Evolutionary conservation across 2,329 filamentous ascomycete species (phyloP), one percentile per base, ranked within the genome.

Genomic region (Teratosphaeria gauchensis): DNA sequence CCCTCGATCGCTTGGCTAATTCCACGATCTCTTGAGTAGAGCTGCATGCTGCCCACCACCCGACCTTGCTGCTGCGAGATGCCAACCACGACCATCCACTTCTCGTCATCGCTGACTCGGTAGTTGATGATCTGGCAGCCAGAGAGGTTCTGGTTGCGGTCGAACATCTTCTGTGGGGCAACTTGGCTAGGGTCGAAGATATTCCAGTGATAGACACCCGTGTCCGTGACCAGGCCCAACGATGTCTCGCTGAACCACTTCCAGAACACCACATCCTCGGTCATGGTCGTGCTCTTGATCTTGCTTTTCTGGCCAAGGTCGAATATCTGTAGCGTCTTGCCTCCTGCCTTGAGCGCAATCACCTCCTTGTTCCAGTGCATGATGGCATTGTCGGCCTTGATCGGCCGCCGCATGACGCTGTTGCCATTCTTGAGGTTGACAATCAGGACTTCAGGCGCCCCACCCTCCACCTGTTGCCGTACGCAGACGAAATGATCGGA

Each of bases 81-180:
- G 69, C 94, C 94, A 59, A 99, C 91, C 58, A 96, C 87, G 32
- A 95, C 92, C 86, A 95, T 95, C 94, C 94, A 99, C 77, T 96
- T 96, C 73, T 91, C 90, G 65, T 99, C 92, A 64, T 87, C 85
- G 75, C 92, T 96, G 68, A 95, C 89, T 67, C 92, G 90, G 78
- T 99, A 99, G 80, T 97, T 99, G 84, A 99, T 99, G 76, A 99
- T 99, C 84, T 99, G 94, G 77, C 90, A 95, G 65, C 88, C 88
- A 68, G 82, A 84, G 58, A 99, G 84, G 73, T 96, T 96, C 66
- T 87, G 82, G 72, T 96, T 94, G 70, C 94, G 88, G 74, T 97
- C 92, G 73, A 97, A 99, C 69, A 95, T 80, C 81, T 99, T 96
- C 65, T 90, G 84, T 2, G 92, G 90, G 63, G 85, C 81, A 59